phyloP scores from a whole-genome alignment of 2,329 filamentous ascomycete genomes.

The Paraphoma chrysanthemicola region DNA sequence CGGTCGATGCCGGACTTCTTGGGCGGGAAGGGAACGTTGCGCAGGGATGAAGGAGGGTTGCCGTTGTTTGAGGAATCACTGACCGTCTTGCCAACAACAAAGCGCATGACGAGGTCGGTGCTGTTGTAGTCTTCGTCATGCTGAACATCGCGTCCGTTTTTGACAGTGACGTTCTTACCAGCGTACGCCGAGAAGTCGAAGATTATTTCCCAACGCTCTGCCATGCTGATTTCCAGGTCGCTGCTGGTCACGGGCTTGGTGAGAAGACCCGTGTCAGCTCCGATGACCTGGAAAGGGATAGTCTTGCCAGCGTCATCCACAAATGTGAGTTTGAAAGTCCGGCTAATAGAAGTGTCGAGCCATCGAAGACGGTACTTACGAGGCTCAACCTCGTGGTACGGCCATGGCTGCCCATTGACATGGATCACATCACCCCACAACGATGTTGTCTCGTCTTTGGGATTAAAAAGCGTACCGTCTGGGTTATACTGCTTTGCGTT shows the following conservation, averaged over 20 bases:
- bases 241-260: constrained; percentile 53
- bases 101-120: constrained; percentile 50
- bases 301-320: constrained; percentile 44
- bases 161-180: constrained; percentile 59
- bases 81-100: constrained; percentile 54
- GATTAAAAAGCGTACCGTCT: constrained; percentile 60
- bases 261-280: constrained; percentile 56
- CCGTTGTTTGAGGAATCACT: constrained; percentile 33
- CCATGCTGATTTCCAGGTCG: constrained; percentile 60
- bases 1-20: constrained; percentile 38
- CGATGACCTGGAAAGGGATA: constrained; percentile 63
- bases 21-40: constrained; percentile 42
- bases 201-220: constrained; percentile 66
- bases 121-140: constrained; percentile 60
- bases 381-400: constrained; percentile 64
- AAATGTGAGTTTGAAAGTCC: constrained; percentile 60
- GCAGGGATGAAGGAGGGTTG: constrained; percentile 32
- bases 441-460: constrained; percentile 55
- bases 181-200: constrained; percentile 62
- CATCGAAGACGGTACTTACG: constrained; percentile 67
- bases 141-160: constrained; percentile 55
- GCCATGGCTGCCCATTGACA: constrained; percentile 68
- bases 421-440: constrained; percentile 66
- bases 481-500: constrained; percentile 61
- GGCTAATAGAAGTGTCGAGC: constrained; percentile 53